phyloP scores from a whole-genome alignment of 78 protist genomes.

The Dictyostelium intermedium region DNA sequence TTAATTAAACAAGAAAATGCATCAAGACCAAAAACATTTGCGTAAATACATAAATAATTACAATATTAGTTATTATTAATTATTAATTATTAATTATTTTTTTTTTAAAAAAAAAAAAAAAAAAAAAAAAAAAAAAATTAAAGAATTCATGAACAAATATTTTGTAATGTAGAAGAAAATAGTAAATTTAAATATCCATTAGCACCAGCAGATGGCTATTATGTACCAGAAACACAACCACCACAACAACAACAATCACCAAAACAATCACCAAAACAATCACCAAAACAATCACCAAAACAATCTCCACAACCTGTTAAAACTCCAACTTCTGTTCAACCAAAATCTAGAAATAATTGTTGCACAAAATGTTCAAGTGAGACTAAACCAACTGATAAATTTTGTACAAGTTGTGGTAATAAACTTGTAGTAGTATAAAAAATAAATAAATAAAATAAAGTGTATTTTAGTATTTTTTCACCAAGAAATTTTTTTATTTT shows the following conservation, averaged over 20 bases:
- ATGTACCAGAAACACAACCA: neutral
- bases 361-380: neutral
- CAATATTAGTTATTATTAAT: too few relatives aligned
- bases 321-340: neutral
- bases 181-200: constrained; percentile 35
- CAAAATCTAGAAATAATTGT: neutral
- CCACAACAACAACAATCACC: neutral
- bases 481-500: too few relatives aligned
- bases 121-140: neutral
- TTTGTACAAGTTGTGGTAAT: constrained; percentile 6
- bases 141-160: constrained; percentile 51
- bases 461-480: too few relatives aligned
- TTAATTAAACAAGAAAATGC: constrained; percentile 28
- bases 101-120: neutral
- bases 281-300: too few relatives aligned
- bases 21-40: constrained; percentile 57
- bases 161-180: constrained; percentile 56
- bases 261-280: neutral
- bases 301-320: too few relatives aligned
- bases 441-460: neutral
- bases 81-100: neutral
- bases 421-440: neutral
- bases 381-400: neutral
- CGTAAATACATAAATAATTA: too few relatives aligned
- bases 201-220: constrained; percentile 26